phyloP scores from a whole-genome alignment of 2,329 filamentous ascomycete genomes.

The Colletotrichum aenigma region DNA sequence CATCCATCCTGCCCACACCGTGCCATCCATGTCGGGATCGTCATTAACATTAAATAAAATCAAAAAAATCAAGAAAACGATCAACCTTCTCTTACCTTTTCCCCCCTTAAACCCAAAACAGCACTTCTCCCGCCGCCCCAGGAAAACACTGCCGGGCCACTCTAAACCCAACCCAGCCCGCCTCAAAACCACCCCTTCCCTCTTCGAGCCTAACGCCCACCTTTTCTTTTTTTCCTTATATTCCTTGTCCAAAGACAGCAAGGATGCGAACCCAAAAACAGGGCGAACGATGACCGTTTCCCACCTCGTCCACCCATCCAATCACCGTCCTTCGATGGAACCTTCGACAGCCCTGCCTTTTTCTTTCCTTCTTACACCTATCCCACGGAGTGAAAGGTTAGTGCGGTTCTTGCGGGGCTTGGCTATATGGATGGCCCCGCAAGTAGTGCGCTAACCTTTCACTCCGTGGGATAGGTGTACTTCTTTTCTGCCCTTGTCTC shows the following conservation, averaged over 20 bases:
- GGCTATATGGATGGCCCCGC: too few relatives aligned
- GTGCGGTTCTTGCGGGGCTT: too few relatives aligned
- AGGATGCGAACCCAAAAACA: neutral
- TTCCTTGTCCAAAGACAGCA: neutral
- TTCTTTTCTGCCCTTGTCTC: neutral
- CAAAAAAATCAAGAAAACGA: neutral
- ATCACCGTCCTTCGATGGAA: neutral
- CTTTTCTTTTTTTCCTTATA: neutral
- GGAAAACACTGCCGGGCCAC: neutral
- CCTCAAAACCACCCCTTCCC: neutral
- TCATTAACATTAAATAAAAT: neutral
- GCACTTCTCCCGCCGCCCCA: neutral
- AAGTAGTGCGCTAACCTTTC: too few relatives aligned
- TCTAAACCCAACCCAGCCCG: neutral
- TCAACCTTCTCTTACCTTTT: neutral
- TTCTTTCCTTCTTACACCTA: neutral
- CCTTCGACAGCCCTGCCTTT: conserved; percentile 17
- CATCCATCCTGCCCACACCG: neutral
- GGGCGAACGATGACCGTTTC: conserved; percentile 19
- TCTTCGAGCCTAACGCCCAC: neutral
- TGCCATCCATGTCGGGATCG: neutral
- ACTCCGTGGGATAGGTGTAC: too few relatives aligned
- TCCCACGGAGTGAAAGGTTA: too few relatives aligned
- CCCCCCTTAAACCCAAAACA: neutral
- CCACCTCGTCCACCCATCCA: neutral